These are phyloP conservation scores for Peltaster fructicola DNA, from an alignment of 2,329 filamentous ascomycete genomes.

Conservation along the genomic window DNA sequence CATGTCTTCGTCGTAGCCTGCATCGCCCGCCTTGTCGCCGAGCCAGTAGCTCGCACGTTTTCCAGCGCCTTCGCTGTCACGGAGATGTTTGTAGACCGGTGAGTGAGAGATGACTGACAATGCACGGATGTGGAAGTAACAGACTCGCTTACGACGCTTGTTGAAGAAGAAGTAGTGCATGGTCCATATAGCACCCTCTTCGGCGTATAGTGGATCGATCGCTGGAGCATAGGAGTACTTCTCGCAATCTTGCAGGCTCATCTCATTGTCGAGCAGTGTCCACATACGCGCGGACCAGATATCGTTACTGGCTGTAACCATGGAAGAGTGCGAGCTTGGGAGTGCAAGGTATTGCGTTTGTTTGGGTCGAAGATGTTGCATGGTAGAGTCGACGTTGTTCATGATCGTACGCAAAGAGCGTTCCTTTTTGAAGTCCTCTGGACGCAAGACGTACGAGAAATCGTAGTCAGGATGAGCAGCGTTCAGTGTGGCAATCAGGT, in stretches of 20 bases:
- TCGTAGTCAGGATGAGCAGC: constrained; percentile 94
- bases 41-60: constrained; percentile 86
- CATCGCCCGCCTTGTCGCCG: constrained; percentile 38
- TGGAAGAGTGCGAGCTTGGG: constrained; percentile 10
- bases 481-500: constrained; percentile 89
- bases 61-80: constrained; percentile 37
- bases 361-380: constrained; percentile 64
- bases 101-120: constrained; percentile 57
- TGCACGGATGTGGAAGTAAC: constrained; percentile 84
- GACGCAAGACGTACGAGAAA: constrained; percentile 80
- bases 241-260: constrained; percentile 75
- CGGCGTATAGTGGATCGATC: constrained; percentile 78
- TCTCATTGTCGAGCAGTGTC: constrained; percentile 83
- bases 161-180: constrained; percentile 98
- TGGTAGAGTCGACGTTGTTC: constrained; percentile 68
- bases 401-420: constrained; percentile 64
- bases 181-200: constrained; percentile 87
- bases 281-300: constrained; percentile 82
- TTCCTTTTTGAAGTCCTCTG: constrained; percentile 78
- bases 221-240: constrained; percentile 81
- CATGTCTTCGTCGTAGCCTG: constrained; percentile 9
- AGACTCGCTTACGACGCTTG: constrained; percentile 75
- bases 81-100: constrained; percentile 24
- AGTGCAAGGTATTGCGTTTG: constrained; percentile 13
- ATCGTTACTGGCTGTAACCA: constrained; percentile 13